phyloP scores from a whole-genome alignment of 2,329 filamentous ascomycete species.

The Aspergillus persii region DNA sequence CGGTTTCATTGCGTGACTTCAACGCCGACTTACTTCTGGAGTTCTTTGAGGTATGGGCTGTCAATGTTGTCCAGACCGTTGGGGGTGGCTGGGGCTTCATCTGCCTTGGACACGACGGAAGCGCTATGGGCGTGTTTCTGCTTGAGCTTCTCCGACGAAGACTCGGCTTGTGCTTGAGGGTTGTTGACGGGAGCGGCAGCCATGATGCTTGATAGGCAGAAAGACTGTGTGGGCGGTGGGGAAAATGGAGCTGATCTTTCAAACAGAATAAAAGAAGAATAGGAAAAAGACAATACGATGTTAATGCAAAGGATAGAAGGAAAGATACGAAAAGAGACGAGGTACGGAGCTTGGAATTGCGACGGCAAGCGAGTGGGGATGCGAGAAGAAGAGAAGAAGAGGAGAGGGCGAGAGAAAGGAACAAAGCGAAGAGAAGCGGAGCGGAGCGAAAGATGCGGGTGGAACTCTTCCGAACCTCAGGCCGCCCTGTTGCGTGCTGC shows the following conservation, averaged over 20 bases:
- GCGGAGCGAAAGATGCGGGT: conserved; percentile 31
- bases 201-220: conserved; percentile 48
- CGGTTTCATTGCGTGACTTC: background rate
- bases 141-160: conserved; percentile 70
- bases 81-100: conserved; percentile 37
- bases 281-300: background rate
- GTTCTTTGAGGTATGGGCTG: conserved; percentile 78
- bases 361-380: background rate
- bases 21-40: conserved; percentile 71
- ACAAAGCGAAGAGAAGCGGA: conserved; percentile 14
- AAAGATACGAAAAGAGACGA: conserved; percentile 6
- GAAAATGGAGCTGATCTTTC: background rate
- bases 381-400: conserved; percentile 6
- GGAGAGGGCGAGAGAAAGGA: conserved; percentile 8
- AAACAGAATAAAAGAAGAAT: conserved; percentile 9
- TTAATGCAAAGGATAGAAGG: background rate
- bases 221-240: background rate
- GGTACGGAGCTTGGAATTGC: background rate
- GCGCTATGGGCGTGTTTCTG: conserved; percentile 51
- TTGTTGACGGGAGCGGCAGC: conserved; percentile 61
- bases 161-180: conserved; percentile 59
- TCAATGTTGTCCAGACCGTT: conserved; percentile 66
- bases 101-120: conserved; percentile 29
- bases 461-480: conserved; percentile 31
- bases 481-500: conserved; percentile 23